Evolutionary conservation across 2,329 filamentous ascomycete species (phyloP), one percentile per base, ranked within the genome.

Genomic region (Nothopassalora personata): DNA sequence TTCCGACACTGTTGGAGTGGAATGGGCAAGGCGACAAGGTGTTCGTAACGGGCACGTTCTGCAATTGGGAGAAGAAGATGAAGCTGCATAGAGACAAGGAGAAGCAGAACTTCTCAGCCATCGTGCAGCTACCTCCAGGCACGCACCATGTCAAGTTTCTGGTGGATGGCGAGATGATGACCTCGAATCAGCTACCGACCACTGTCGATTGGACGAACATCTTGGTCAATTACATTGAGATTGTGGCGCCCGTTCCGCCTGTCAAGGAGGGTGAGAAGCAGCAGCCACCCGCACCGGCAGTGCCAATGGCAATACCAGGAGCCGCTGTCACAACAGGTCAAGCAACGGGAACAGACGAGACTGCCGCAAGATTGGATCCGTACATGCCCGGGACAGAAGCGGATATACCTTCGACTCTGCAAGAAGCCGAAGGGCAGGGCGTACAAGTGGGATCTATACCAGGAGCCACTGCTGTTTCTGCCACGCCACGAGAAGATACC

Each of bases 151-250:
- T 99, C 70, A 93, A 95, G 71, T 99, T 97, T 77, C 83, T 99
- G 66, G 91, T 97, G 53, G 93, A 97, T 76, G 90, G 89, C 59
- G 87, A 93, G 70, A 96, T 97, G 91, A 85, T 88, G 72, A 94
- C 91, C 13, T 94, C 91, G 15, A 86, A 89, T 60, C 85, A 89
- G 64, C 81, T 97, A 57, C 93, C 94, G 13, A 97, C 94, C 0
- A 96, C 94, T 1, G 94, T 99, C 59, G 94, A 99, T 74, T 97
- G 95, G 73, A 95, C 91, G 64, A 97, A 97, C 77, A 96, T 96
- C 72, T 81, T 99, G 18, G 93, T 99, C 75, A 99, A 99, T 76
- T 99, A 97, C 73, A 90, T 99, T 70, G 94, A 99, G 77, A 89
- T 97, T 62, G 66, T 68, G 43, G 69, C 70, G 18, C 68, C 67